Evolutionary conservation across 371 early-diverging fungal genomes (phyloP).

Genomic region (Mortierella sp.): DNA sequence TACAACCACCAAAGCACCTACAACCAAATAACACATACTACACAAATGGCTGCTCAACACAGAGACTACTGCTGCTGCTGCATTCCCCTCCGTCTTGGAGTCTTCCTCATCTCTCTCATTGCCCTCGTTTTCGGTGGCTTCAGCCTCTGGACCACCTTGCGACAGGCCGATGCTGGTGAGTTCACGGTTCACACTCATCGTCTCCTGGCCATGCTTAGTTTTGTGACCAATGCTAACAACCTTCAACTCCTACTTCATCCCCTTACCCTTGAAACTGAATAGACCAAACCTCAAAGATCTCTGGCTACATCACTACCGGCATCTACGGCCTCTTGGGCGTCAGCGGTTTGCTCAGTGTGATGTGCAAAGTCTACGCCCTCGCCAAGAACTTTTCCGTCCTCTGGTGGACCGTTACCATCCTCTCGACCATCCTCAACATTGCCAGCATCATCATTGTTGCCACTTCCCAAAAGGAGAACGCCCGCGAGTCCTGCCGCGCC

Average conservation of each 20-base stretch:
- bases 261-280: background rate
- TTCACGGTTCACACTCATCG: background rate
- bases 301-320: constrained; percentile 16
- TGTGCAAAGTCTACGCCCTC: constrained; percentile 23
- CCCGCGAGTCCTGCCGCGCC: background rate
- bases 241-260: background rate
- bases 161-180: background rate
- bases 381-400: constrained; percentile 40
- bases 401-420: constrained; percentile 30
- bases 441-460: constrained; percentile 10
- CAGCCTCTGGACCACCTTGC: constrained; percentile 1
- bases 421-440: constrained; percentile 1
- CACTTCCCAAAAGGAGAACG: constrained; percentile 12
- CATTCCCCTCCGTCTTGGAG: constrained; percentile 22
- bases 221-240: background rate
- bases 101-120: constrained; percentile 19
- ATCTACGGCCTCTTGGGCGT: constrained; percentile 26
- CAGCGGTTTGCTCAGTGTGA: constrained; percentile 21
- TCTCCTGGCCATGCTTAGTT: background rate
- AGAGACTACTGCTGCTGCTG: constrained; percentile 25
- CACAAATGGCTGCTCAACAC: constrained; percentile 11
- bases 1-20: background rate
- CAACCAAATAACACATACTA: background rate
- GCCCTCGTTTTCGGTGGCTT: constrained; percentile 5
- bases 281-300: constrained; percentile 16